Conservation (phyloP, 345 rosid genomes). For the Jatropha curcas region DNA sequence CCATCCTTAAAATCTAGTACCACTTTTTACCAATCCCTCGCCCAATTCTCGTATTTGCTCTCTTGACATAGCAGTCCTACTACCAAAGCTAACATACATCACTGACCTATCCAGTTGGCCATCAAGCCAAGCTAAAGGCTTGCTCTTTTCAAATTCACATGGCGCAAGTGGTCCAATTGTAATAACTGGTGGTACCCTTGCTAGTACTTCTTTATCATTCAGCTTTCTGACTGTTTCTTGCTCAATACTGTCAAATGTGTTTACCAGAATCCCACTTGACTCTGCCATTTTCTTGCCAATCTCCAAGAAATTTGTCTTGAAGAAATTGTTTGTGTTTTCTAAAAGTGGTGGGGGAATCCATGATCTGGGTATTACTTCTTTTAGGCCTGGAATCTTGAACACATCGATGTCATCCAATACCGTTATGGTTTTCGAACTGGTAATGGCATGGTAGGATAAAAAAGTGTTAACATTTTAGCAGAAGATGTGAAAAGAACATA, state of each 20-base stretch:
- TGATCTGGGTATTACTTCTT: constrained; percentile 26
- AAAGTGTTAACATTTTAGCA: constrained; percentile 41
- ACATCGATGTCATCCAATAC: background rate
- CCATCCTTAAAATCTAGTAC: constrained; percentile 20
- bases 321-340: background rate
- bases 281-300: constrained; percentile 26
- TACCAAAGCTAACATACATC: constrained; percentile 35
- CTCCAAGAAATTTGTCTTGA: constrained; percentile 16
- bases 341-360: constrained; percentile 31
- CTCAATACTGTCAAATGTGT: constrained; percentile 26
- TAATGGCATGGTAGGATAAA: constrained; percentile 24
- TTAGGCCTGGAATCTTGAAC: constrained; percentile 16
- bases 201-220: constrained; percentile 17
- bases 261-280: constrained; percentile 28
- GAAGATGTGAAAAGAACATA: constrained; percentile 47
- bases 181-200: constrained; percentile 13
- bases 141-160: constrained; percentile 11
- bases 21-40: constrained; percentile 23
- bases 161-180: constrained; percentile 27
- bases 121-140: constrained; percentile 25
- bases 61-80: constrained; percentile 30
- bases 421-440: background rate
- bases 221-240: constrained; percentile 18
- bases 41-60: constrained; percentile 33
- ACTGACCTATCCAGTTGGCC: constrained; percentile 26